These are phyloP conservation scores for Erythrophleum ivorense DNA, from an alignment of 331 rosid species.

Conservation along the genomic window DNA sequence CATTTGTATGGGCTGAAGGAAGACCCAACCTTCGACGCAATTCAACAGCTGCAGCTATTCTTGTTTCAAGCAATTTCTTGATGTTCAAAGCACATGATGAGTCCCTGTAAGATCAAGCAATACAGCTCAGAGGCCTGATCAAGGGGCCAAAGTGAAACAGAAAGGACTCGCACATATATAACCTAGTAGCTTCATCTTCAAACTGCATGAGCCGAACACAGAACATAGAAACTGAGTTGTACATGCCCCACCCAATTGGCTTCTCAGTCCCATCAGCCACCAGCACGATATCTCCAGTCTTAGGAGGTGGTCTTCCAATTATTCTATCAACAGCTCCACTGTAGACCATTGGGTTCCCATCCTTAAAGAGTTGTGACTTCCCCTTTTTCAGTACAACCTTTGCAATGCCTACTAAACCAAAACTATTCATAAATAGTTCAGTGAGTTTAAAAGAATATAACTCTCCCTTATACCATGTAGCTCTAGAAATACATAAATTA, in stretches of 20 bases:
- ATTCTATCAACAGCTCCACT: constrained; percentile 96
- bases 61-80: constrained; percentile 77
- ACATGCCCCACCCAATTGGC: constrained; percentile 91
- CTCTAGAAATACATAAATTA: not conserved
- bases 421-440: constrained; percentile 43
- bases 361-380: constrained; percentile 92
- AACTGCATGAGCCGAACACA: constrained; percentile 94
- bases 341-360: constrained; percentile 96
- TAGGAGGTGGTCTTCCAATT: constrained; percentile 88
- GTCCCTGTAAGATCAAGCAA: constrained; percentile 54
- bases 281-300: constrained; percentile 79
- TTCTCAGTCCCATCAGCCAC: constrained; percentile 85
- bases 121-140: constrained; percentile 29
- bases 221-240: constrained; percentile 90
- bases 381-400: constrained; percentile 91
- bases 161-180: constrained; percentile 15
- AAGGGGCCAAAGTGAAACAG: constrained; percentile 25
- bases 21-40: constrained; percentile 77
- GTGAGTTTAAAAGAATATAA: constrained; percentile 19
- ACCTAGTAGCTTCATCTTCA: constrained; percentile 84
- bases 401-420: constrained; percentile 73
- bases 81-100: constrained; percentile 65
- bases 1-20: constrained; percentile 79
- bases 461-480: constrained; percentile 1
- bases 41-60: constrained; percentile 67